Conservation (phyloP, 306 rosid species). For the Prunus mongolica region DNA sequence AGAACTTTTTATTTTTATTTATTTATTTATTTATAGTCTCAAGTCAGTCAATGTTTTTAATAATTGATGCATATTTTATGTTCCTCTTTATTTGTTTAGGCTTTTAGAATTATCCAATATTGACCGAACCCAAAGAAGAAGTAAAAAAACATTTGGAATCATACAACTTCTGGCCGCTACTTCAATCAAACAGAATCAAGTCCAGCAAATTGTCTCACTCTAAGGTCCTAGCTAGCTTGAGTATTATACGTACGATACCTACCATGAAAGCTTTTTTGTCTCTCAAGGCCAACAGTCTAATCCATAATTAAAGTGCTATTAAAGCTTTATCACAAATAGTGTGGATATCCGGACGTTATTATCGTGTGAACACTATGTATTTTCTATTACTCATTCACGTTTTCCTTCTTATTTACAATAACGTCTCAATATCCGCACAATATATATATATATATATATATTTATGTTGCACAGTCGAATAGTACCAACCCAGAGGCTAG, state of each 20-base stretch:
- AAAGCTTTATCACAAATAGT: background rate
- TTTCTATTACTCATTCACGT: too few species aligned
- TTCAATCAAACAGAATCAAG: background rate
- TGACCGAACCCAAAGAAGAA: background rate
- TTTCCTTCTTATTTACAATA: rapidly evolving
- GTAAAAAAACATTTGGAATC: background rate
- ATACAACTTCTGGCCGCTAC: background rate
- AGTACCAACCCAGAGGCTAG: background rate
- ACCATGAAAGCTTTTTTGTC: background rate
- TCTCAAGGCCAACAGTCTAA: background rate
- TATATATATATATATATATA: too few species aligned
- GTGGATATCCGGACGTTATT: too few species aligned
- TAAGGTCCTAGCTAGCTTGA: background rate
- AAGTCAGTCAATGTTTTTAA: background rate
- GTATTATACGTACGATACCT: background rate
- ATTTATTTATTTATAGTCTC: background rate
- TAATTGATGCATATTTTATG: background rate
- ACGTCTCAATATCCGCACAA: rapidly evolving
- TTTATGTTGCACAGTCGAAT: background rate
- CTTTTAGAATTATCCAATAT: conserved; percentile 11
- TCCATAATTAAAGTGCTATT: background rate
- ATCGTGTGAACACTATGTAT: rapidly evolving
- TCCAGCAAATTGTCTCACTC: background rate
- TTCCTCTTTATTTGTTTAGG: background rate
- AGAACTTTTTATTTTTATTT: background rate